phyloP scores from a whole-genome alignment of 345 rosid species.

The Camelina hispida region DNA sequence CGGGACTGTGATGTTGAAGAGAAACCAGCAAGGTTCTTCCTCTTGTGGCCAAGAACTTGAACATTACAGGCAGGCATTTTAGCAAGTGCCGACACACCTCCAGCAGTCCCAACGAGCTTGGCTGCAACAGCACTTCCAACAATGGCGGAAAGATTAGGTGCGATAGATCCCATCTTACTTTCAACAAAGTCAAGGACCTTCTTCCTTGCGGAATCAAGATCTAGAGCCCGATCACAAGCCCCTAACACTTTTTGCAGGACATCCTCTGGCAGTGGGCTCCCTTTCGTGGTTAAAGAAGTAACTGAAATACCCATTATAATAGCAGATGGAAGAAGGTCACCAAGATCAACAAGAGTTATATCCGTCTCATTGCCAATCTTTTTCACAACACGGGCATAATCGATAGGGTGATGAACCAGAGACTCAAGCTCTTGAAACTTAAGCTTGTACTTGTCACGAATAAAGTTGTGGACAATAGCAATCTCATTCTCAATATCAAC shows the following conservation, averaged over 20 bases:
- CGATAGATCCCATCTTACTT: conserved; percentile 94
- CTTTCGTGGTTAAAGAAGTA: conserved; percentile 90
- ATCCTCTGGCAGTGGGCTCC: conserved; percentile 86
- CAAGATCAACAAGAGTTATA: conserved; percentile 86
- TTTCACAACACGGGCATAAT: conserved; percentile 92
- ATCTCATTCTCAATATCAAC: conserved; percentile 96
- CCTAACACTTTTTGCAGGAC: conserved; percentile 77
- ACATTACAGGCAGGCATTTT: conserved; percentile 98
- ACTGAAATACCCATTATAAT: conserved; percentile 95
- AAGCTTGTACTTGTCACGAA: conserved; percentile 81
- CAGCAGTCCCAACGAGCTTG: conserved; percentile 97
- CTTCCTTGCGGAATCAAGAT: conserved; percentile 77
- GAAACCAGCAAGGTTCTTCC: conserved; percentile 92
- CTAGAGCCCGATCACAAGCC: conserved; percentile 91
- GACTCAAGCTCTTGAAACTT: conserved; percentile 97
- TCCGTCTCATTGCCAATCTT: conserved; percentile 90
- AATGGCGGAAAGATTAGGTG: conserved; percentile 90
- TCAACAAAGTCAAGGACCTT: conserved; percentile 96
- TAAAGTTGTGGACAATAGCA: conserved; percentile 81
- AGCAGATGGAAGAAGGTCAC: conserved; percentile 84
- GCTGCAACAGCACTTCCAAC: conserved; percentile 98
- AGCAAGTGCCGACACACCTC: conserved; percentile 90
- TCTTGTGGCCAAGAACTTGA: conserved; percentile 93
- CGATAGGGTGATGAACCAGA: conserved; percentile 87
- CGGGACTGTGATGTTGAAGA: conserved; percentile 82